A percentile compares a stretch with the other conserved stretches of the same genome.
Conservation (phyloP, 2,329 filamentous ascomycete species). For the Penicillium expansum region DNA sequence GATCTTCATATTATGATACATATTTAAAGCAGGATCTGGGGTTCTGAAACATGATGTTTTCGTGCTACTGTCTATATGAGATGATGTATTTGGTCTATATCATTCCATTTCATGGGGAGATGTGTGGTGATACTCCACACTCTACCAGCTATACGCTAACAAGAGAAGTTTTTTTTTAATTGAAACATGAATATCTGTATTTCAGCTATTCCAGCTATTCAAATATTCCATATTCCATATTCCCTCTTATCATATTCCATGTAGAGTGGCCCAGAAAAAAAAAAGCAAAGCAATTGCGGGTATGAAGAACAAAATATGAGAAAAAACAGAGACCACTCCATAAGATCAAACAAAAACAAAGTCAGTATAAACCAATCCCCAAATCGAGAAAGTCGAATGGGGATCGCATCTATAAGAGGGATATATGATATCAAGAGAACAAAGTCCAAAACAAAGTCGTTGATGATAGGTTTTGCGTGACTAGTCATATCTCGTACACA, state of each 20-base stretch:
- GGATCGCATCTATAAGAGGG: slow-evolving; percentile 19
- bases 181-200: neutral
- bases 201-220: neutral
- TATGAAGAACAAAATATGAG: slow-evolving; percentile 20
- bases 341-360: slow-evolving; percentile 9
- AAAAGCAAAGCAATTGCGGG: slow-evolving; percentile 17
- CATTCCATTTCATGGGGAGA: neutral
- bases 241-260: slow-evolving; percentile 13
- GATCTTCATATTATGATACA: neutral
- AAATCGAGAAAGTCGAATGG: slow-evolving; percentile 3
- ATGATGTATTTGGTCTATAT: neutral
- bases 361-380: slow-evolving; percentile 2
- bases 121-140: neutral
- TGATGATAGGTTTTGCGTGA: slow-evolving; percentile 20
- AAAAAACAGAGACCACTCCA: slow-evolving; percentile 17
- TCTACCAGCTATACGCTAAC: neutral
- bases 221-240: slow-evolving; percentile 14
- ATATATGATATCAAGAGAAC: slow-evolving; percentile 22
- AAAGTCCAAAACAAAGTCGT: slow-evolving; percentile 11
- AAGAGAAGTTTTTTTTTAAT: neutral
- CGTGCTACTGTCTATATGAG: neutral
- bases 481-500: slow-evolving; percentile 27
- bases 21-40: neutral
- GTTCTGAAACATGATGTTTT: neutral
- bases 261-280: slow-evolving; percentile 4